Base-by-base conservation (phyloP, 2,329 filamentous ascomycete genomes). In the Penicillium glabrum region DNA sequence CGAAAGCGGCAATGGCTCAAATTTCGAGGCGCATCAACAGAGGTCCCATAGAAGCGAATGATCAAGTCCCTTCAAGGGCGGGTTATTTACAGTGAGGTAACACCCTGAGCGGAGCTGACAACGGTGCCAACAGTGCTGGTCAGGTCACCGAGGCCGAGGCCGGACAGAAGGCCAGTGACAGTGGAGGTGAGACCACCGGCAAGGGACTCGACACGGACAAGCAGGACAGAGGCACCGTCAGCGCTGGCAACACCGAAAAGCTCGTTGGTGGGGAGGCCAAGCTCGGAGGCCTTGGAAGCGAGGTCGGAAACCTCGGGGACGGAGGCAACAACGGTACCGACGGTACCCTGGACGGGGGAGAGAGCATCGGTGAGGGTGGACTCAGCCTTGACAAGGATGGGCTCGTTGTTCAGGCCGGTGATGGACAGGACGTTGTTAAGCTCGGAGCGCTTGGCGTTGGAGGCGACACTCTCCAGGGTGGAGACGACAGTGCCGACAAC, bases 11-110 rank as follows among this genome's bases (percentile, higher is more conserved):
- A 43, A 24, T 41, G 54, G 26, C 39, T 44, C n/a, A 46, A 39
- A 52, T 53, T 58, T 60, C 57, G 46, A 61, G 35, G 46, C 45
- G 57, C 50, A 61, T 59, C 37, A 57, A 54, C 45, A 58, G 58
- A 63, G 58, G 50, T 54, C 56, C 56, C 58, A 53, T 56, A 64
- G 58, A 64, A 63, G 50, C 51, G 55, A 63, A 63, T 52, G 57
- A 56, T 59, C 45, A 61, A 55, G 53, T 52, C 57, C 57, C 50
- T 58, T 63, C 60, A 57, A 61, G 52, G 53, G 53, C 50, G 51
- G 27, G 26, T 45, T 35, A 58, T 63, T 58, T 65, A 66, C 41
- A 57, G 39, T 37, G 49, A 19, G 24, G 50, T 19, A 23, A 14
- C 24, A 23, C 53, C 45, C 27, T 57, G 46, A 27, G 46, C 58